phyloP scores from a whole-genome alignment of 1,139 yeast species.

The Hansenula lynferdii region DNA sequence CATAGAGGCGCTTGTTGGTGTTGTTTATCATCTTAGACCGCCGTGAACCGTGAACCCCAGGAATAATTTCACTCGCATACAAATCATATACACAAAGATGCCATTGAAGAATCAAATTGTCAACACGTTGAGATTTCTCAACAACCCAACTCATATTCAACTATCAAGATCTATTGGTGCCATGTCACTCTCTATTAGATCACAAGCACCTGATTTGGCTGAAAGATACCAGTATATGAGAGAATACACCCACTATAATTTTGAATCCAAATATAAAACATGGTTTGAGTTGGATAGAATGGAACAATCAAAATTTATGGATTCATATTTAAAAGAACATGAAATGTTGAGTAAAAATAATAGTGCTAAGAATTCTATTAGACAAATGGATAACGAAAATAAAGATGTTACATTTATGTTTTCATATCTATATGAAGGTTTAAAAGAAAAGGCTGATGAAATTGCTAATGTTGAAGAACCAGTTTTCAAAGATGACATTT shows the following conservation, averaged over 20 bases:
- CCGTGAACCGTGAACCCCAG: no score
- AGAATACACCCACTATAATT: slow-evolving; percentile 9
- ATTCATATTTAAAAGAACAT: slow-evolving; percentile 7
- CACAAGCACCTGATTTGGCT: slow-evolving; percentile 5
- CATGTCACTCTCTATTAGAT: slow-evolving; percentile 8
- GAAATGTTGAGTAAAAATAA: slow-evolving; percentile 1
- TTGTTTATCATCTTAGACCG: no score
- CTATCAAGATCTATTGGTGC: slow-evolving; percentile 3
- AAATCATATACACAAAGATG: no score
- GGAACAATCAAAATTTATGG: slow-evolving; percentile 10
- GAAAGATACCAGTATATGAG: slow-evolving; percentile 8
- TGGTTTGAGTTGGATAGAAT: neutral
- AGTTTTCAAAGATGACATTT: slow-evolving; percentile 3
- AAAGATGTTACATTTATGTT: slow-evolving; percentile 14
- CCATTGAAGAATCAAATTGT: no score
- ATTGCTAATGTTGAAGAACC: neutral
- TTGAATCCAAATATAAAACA: slow-evolving; percentile 8
- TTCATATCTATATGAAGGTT: slow-evolving; percentile 11
- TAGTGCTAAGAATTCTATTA: slow-evolving; percentile 6
- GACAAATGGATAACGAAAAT: slow-evolving; percentile 8
- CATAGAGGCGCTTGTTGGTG: no score
- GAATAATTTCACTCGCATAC: no score
- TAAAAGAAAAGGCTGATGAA: slow-evolving; percentile 10
- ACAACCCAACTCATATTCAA: neutral
- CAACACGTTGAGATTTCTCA: neutral